Conservation (phyloP, 1,139 yeast genomes). For the Candida sp. region DNA sequence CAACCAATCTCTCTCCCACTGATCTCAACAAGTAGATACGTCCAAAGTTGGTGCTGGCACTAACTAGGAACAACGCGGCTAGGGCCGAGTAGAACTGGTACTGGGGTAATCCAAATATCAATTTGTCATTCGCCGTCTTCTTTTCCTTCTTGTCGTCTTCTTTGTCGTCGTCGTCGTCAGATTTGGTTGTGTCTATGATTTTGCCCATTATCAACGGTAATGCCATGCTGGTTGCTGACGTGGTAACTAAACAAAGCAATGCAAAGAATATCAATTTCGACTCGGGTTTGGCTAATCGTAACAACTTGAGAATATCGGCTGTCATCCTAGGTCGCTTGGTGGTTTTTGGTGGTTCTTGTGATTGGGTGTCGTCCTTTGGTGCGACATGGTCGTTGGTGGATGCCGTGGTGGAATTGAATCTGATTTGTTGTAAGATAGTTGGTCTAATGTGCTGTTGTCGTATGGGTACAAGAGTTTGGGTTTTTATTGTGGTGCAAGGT, state of each 20-base stretch:
- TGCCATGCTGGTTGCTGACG: conserved; percentile 57
- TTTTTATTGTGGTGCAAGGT: background rate
- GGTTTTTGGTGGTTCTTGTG: conserved; percentile 1
- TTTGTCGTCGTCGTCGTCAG: conserved; percentile 11
- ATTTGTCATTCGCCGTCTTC: conserved; percentile 5
- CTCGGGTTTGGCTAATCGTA: conserved; percentile 45
- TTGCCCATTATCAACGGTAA: conserved; percentile 86
- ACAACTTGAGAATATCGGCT: conserved; percentile 29
- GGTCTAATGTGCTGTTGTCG: conserved; percentile 1
- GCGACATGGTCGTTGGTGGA: background rate
- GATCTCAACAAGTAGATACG: conserved; percentile 74
- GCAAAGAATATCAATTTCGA: conserved; percentile 47
- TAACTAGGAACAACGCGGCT: conserved; percentile 60
- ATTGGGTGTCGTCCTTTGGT: conserved; percentile 4
- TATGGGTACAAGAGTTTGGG: background rate
- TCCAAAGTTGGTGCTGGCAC: conserved; percentile 82
- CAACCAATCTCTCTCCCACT: conserved; percentile 86
- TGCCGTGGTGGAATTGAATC: conserved; percentile 6
- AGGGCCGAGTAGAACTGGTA: conserved; percentile 38
- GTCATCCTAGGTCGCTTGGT: conserved; percentile 9
- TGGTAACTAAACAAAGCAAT: conserved; percentile 61
- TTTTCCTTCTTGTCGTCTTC: conserved; percentile 19
- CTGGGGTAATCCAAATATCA: conserved; percentile 37
- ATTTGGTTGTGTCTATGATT: conserved; percentile 47
- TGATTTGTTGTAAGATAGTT: conserved; percentile 3